Evolutionary conservation across 495 filamentous ascomycete species (phyloP).

Genomic region (Neurospora cerealis): DNA sequence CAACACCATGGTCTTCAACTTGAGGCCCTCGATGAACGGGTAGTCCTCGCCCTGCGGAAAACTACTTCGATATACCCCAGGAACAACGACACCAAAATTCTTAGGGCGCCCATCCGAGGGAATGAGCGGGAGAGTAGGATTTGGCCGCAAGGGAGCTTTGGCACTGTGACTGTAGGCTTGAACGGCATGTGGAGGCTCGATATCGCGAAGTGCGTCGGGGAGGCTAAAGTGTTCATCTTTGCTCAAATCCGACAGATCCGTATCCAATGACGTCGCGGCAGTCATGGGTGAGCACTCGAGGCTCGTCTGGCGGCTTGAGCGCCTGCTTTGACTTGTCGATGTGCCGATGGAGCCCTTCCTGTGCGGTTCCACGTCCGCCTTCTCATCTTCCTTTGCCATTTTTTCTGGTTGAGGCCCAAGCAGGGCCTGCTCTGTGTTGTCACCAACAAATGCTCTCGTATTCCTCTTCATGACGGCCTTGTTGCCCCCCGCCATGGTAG

Average conservation of each 20-base stretch:
- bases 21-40: constrained; percentile 49
- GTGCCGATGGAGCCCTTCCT: constrained; percentile 7
- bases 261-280: not conserved
- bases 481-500: constrained; percentile 8
- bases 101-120: constrained; percentile 31
- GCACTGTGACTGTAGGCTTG: not conserved
- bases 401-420: not conserved
- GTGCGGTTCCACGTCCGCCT: not conserved
- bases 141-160: not conserved
- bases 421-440: constrained; percentile 9
- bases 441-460: constrained; percentile 11
- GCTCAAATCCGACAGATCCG: not conserved
- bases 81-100: constrained; percentile 58
- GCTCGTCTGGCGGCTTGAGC: constrained; percentile 8
- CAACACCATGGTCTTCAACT: constrained; percentile 67
- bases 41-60: constrained; percentile 60
- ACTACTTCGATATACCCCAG: constrained; percentile 65
- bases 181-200: constrained; percentile 2
- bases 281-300: constrained; percentile 11
- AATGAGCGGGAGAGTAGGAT: not conserved
- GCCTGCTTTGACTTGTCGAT: constrained; percentile 7
- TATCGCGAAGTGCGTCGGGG: not conserved
- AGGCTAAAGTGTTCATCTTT: not conserved
- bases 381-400: constrained; percentile 3
- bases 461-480: constrained; percentile 21